phyloP scores from a whole-genome alignment of 331 rosid genomes.

The Cydonia oblonga region DNA sequence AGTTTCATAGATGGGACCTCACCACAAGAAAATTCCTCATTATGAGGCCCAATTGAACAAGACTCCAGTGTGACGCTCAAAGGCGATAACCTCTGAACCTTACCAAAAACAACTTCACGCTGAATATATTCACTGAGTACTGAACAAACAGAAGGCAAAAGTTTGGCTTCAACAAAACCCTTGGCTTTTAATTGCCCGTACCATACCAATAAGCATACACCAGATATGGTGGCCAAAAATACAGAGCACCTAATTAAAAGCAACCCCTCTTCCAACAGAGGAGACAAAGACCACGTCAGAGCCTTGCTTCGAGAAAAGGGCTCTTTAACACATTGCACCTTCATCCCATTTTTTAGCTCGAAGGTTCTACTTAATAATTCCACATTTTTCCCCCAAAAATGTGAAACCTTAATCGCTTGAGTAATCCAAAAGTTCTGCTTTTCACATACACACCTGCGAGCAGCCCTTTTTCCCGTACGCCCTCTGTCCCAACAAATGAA shows the following conservation, averaged over 20 bases:
- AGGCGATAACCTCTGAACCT: constrained; percentile 69
- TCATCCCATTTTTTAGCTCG: constrained; percentile 28
- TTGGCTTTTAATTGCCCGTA: constrained; percentile 62
- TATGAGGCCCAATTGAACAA: constrained; percentile 68
- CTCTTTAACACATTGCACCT: constrained; percentile 52
- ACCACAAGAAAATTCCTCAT: constrained; percentile 76
- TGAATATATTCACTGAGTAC: constrained; percentile 53
- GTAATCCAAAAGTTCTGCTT: constrained; percentile 35
- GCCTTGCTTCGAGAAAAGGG: constrained; percentile 37
- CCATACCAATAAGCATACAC: constrained; percentile 68
- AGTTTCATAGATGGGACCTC: constrained; percentile 70
- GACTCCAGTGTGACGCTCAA: constrained; percentile 81
- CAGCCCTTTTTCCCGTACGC: constrained; percentile 21
- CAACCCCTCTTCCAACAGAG: constrained; percentile 62
- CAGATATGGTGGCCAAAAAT: constrained; percentile 53
- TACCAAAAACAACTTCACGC: constrained; percentile 68
- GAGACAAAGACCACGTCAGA: constrained; percentile 36
- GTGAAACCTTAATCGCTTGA: constrained; percentile 42
- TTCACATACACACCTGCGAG: constrained; percentile 32
- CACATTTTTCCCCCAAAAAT: constrained; percentile 51
- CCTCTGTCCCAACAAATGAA: constrained; percentile 27
- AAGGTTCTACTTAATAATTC: constrained; percentile 39
- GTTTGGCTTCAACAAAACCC: constrained; percentile 49
- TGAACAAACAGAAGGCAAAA: constrained; percentile 76
- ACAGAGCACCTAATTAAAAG: constrained; percentile 65